Percentiles rank a stretch among this genome's conserved stretches.
phyloP scores from a whole-genome alignment of 805 yeast genomes.

The Kuraishia ogatae region DNA sequence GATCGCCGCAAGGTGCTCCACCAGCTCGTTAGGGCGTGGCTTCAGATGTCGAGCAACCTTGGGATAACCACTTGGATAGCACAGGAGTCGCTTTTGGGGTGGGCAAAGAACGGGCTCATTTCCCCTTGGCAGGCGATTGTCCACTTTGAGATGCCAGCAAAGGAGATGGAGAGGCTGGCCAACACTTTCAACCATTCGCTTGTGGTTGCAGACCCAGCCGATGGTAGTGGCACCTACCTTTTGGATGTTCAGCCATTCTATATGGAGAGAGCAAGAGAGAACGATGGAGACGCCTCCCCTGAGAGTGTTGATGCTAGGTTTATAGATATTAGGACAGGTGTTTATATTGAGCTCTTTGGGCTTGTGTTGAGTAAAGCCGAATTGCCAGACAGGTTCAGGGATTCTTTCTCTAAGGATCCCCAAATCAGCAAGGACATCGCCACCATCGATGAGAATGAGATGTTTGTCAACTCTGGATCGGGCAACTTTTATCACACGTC shows the following conservation, averaged over 20 bases:
- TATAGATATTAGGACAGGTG: conserved; percentile 40
- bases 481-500: conserved; percentile 23
- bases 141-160: conserved; percentile 43
- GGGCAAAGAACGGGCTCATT: conserved; percentile 49
- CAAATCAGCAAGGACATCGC: conserved; percentile 11
- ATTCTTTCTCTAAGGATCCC: conserved; percentile 11
- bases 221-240: conserved; percentile 34
- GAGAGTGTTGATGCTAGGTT: conserved; percentile 41
- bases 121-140: conserved; percentile 46
- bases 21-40: conserved; percentile 36
- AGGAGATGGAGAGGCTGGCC: conserved; percentile 36
- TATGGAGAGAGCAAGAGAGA: conserved; percentile 37
- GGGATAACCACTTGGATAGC: conserved; percentile 48
- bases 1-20: conserved; percentile 28
- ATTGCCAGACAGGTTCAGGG: conserved; percentile 6
- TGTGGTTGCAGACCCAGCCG: conserved; percentile 33
- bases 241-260: conserved; percentile 42
- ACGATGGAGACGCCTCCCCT: conserved; percentile 37
- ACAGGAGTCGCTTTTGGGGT: conserved; percentile 51
- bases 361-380: conserved; percentile 13
- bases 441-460: conserved; percentile 10
- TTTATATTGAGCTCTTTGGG: conserved; percentile 36
- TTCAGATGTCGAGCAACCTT: conserved; percentile 31
- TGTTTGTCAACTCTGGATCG: conserved; percentile 25
- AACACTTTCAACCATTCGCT: conserved; percentile 37